Conservation (phyloP, 2,329 filamentous ascomycete genomes). For the Herpotrichia juniperi region DNA sequence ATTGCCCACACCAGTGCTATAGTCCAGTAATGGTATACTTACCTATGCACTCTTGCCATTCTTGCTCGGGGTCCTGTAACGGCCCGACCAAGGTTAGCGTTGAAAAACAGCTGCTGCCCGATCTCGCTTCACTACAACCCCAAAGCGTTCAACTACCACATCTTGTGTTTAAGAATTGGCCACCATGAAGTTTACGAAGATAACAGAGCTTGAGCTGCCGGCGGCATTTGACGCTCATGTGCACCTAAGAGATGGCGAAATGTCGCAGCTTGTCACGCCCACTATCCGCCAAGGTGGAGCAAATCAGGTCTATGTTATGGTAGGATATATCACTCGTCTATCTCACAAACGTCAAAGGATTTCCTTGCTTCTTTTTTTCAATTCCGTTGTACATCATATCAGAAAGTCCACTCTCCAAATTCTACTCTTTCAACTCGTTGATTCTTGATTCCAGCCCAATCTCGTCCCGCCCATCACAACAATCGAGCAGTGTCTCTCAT, state of each 20-base stretch:
- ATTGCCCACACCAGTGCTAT: no score
- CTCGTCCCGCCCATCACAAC: constrained; percentile 58
- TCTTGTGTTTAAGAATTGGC: not conserved
- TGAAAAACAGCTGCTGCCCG: constrained; percentile 1
- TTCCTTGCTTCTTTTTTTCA: no score
- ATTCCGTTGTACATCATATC: no score
- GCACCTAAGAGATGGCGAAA: constrained; percentile 58
- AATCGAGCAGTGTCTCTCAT: constrained; percentile 54
- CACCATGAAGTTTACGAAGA: constrained; percentile 46
- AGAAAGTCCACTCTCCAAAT: not conserved
- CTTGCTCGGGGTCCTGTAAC: no score
- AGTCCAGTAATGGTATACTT: no score
- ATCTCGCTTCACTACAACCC: constrained; percentile 1
- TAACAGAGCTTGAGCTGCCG: constrained; percentile 53
- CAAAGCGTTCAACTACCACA: not conserved
- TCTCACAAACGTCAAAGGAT: not conserved
- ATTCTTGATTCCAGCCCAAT: constrained; percentile 48
- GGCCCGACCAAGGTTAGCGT: no score
- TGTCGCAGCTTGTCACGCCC: constrained; percentile 58
- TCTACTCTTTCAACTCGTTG: no score
- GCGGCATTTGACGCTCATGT: constrained; percentile 60
- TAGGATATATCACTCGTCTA: constrained; percentile 21
- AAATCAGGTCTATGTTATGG: constrained; percentile 62
- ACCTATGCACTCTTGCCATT: no score
- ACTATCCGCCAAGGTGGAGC: constrained; percentile 59